Evolutionary conservation across 2,329 filamentous ascomycete genomes (phyloP).

Genomic region (Periconia digitata): DNA sequence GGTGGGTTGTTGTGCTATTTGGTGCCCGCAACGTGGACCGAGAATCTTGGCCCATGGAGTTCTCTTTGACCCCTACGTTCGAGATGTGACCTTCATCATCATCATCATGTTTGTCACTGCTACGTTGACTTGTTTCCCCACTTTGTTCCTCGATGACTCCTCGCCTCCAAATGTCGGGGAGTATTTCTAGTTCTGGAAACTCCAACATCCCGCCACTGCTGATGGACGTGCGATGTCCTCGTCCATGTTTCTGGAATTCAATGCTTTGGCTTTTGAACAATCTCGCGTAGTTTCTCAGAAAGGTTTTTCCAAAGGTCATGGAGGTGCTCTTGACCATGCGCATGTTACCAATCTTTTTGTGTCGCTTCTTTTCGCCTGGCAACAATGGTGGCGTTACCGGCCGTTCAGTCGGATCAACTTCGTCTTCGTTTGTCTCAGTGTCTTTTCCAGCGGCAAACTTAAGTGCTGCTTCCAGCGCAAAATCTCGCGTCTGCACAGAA

Average conservation of each 20-base stretch:
- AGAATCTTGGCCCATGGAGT: slow-evolving; percentile 20
- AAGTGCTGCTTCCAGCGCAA: slow-evolving; percentile 41
- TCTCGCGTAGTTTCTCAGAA: slow-evolving; percentile 49
- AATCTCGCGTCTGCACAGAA: slow-evolving; percentile 45
- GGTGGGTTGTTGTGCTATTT: slow-evolving; percentile 21
- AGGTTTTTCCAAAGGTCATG: slow-evolving; percentile 44
- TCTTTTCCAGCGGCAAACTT: slow-evolving; percentile 20
- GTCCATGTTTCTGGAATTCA: slow-evolving; percentile 42
- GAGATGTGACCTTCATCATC: slow-evolving; percentile 3
- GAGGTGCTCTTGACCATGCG: slow-evolving; percentile 64
- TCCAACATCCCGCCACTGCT: slow-evolving; percentile 46
- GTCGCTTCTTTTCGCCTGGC: slow-evolving; percentile 32
- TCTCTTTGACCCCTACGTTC: slow-evolving; percentile 12
- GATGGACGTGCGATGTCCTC: slow-evolving; percentile 49
- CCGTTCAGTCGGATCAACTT: slow-evolving; percentile 28
- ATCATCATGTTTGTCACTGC: background rate
- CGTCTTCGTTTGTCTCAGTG: slow-evolving; percentile 19
- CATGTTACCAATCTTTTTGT: slow-evolving; percentile 64
- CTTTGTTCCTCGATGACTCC: slow-evolving; percentile 10
- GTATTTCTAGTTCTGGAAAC: slow-evolving; percentile 51
- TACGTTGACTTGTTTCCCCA: background rate
- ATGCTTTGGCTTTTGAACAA: slow-evolving; percentile 46
- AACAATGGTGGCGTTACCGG: slow-evolving; percentile 18
- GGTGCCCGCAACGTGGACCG: slow-evolving; percentile 29
- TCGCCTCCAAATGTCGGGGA: slow-evolving; percentile 41